These are phyloP conservation scores for Argentina anserina DNA, from an alignment of 306 rosid species.

Conservation along the genomic window DNA sequence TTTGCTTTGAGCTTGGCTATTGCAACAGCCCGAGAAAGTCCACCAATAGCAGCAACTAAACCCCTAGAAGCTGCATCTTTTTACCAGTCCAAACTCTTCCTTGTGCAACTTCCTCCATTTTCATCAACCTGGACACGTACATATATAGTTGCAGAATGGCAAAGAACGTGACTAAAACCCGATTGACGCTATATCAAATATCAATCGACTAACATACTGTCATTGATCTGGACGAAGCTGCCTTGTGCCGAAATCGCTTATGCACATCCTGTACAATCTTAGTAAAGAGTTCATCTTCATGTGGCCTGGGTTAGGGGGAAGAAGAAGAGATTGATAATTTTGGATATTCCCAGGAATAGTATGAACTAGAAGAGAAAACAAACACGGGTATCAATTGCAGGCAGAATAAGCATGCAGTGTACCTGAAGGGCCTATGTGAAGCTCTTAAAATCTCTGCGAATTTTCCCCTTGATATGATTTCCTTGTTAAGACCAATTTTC, in stretches of 20 bases:
- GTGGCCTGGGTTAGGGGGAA: too few species aligned
- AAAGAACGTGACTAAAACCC: background rate
- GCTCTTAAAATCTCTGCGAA: conserved; percentile 87
- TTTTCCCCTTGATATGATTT: conserved; percentile 86
- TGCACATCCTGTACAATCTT: conserved; percentile 63
- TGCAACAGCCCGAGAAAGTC: conserved; percentile 84
- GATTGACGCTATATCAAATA: conserved; percentile 3
- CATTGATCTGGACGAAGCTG: conserved; percentile 87
- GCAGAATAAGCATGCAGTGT: too few species aligned
- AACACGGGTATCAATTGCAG: too few species aligned
- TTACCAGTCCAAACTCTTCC: conserved; percentile 93
- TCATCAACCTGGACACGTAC: conserved; percentile 63
- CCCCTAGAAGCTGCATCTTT: conserved; percentile 77
- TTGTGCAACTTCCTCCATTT: conserved; percentile 94
- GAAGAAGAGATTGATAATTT: too few species aligned
- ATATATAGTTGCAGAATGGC: background rate
- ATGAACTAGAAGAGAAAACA: too few species aligned
- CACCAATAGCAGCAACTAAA: conserved; percentile 88
- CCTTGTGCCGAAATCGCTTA: conserved; percentile 82
- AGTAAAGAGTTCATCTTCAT: conserved; percentile 92
- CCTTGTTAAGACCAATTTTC: conserved; percentile 94
- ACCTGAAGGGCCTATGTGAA: conserved; percentile 87
- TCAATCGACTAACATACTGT: conserved; percentile 45
- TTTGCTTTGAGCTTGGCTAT: conserved; percentile 87
- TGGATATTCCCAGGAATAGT: too few species aligned